These are phyloP conservation scores for Themeda triandra DNA, from an alignment of 176 grass and related monocot species.

Conservation along the genomic window DNA sequence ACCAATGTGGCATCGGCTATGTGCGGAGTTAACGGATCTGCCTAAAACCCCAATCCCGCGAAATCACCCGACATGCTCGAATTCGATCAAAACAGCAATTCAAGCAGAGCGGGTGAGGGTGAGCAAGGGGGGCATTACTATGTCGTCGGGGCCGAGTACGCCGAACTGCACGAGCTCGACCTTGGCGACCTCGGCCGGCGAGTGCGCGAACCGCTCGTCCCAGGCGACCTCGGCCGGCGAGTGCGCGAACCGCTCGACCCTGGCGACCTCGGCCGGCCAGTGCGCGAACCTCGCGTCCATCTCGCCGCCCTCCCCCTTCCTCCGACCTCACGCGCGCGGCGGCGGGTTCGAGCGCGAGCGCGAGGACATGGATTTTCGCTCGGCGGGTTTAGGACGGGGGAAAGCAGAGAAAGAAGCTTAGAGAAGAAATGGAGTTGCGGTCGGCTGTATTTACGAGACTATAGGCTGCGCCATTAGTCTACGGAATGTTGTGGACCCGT, in stretches of 20 bases:
- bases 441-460: too few relatives aligned
- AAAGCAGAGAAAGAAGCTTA: too few relatives aligned
- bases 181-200: slow-evolving; percentile 86
- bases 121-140: slow-evolving; percentile 50
- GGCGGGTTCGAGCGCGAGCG: too few relatives aligned
- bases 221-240: slow-evolving; percentile 87
- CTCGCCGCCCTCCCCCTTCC: too few relatives aligned
- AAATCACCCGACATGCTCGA: background rate
- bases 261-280: slow-evolving; percentile 86
- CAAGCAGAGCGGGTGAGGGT: background rate
- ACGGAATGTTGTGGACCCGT: too few relatives aligned
- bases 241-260: slow-evolving; percentile 80
- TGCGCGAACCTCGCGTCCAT: slow-evolving; percentile 87
- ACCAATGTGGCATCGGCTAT: too few relatives aligned
- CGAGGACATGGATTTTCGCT: too few relatives aligned
- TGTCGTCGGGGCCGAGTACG: slow-evolving; percentile 90
- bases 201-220: slow-evolving; percentile 80
- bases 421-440: too few relatives aligned
- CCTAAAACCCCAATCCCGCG: background rate
- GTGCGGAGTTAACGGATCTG: too few relatives aligned
- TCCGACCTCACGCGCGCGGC: too few relatives aligned
- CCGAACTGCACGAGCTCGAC: slow-evolving; percentile 89
- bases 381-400: too few relatives aligned
- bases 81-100: background rate
- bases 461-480: too few relatives aligned